Evolutionary conservation across 1,284 basidiomycete species (phyloP), one percentile per base, ranked within the genome.

Genomic region (Apiotrichum sp.): DNA sequence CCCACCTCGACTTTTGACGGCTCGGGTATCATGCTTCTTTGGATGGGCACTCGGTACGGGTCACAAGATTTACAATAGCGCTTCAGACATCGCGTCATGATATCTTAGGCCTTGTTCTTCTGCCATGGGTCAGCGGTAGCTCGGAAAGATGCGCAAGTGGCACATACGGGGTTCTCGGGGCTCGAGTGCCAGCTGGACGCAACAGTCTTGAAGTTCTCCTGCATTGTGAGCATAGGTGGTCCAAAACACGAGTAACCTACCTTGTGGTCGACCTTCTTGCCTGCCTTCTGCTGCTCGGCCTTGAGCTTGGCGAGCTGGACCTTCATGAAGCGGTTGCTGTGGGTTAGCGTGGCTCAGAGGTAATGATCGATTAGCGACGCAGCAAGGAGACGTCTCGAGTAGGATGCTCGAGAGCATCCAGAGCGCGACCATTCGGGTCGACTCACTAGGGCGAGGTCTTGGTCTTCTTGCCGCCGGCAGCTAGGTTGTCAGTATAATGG

Each of bases 231-330:
- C 36, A 38, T 22, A 22, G 22, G 22, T 22, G 35, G 11, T 36
- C 35, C 11, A 6, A 36, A 2, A 14, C 6, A 9, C 22, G 33
- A 40, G 34, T 33, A 14, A 59, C 70, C 34, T 40, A 73, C 70
- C 69, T 66, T 69, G 69, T 74, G 72, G 58, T 69, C 68, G 52
- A 53, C 54, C 62, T 67, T 73, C 62, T 70, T 69, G 58, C 70
- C 70, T 11, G 65, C 44, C 64, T 74, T 71, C 63, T 71, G 70
- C 52, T 68, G 62, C 43, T 73, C 71, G 34, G 62, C 68, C 70
- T 73, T 74, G 66, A 74, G 68, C 65, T 74, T 73, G 62, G 71
- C 72, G 59, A 74, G 72, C 59, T 73, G 70, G 50, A 73, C 70
- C 67, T 74, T 74, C 71, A 74, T 73, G 69, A 68, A 74, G 46